Percentiles rank a stretch among this genome's conserved stretches.
Evolutionary conservation across 2,329 filamentous ascomycete genomes (phyloP).

Genomic region (Aspergillus sp.): DNA sequence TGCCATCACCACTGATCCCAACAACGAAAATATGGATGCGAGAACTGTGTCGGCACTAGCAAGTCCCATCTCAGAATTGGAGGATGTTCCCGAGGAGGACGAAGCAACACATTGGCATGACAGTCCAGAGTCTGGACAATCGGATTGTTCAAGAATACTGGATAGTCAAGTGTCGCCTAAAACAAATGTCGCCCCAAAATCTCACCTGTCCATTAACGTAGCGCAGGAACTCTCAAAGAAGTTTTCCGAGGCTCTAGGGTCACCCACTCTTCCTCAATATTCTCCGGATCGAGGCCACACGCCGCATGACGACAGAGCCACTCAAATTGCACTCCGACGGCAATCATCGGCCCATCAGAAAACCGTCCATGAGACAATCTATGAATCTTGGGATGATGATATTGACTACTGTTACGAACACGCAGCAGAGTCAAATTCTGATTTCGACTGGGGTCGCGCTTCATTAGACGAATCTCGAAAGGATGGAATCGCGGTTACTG

Average conservation of each 20-base stretch:
- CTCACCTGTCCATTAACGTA: conserved; percentile 33
- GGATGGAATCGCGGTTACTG: conserved; percentile 16
- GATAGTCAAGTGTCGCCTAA: conserved; percentile 18
- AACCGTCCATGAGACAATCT: conserved; percentile 30
- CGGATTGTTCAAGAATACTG: conserved; percentile 17
- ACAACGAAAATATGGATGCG: conserved; percentile 36
- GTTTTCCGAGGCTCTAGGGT: conserved; percentile 48
- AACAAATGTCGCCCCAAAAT: conserved; percentile 19
- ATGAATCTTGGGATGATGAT: conserved; percentile 60
- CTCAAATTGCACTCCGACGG: conserved; percentile 14
- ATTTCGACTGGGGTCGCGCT: conserved; percentile 57
- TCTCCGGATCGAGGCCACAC: conserved; percentile 17
- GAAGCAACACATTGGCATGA: conserved; percentile 37
- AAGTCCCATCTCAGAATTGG: conserved; percentile 40
- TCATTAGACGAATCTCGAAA: conserved; percentile 33
- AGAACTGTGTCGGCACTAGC: conserved; percentile 44
- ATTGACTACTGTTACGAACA: conserved; percentile 64
- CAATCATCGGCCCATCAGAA: conserved; percentile 18
- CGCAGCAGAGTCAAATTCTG: conserved; percentile 59
- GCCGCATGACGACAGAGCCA: conserved; percentile 16
- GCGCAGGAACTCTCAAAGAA: conserved; percentile 37
- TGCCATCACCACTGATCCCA: conserved; percentile 44
- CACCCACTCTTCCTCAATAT: conserved; percentile 37
- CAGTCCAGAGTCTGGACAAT: conserved; percentile 27
- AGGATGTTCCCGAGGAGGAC: conserved; percentile 49